A percentile compares a stretch with the other conserved stretches of the same genome.
Conservation (phyloP, 2,329 filamentous ascomycete species). For the Atkinsonella texensis region DNA sequence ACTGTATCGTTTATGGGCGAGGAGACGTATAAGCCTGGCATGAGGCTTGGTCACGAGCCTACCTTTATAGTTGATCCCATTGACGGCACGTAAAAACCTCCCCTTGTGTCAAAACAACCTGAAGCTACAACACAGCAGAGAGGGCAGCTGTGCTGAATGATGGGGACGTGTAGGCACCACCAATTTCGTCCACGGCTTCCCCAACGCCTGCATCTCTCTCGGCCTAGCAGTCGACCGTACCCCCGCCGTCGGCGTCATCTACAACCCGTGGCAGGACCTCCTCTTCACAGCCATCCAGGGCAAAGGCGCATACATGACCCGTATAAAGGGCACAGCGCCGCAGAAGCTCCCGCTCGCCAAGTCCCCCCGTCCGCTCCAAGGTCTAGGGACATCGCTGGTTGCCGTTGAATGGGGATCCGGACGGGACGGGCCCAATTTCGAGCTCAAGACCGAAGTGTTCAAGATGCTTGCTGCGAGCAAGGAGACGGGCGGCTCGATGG, state of each 20-base stretch:
- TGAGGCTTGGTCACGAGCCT: constrained; percentile 48
- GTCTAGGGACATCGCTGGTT: constrained; percentile 52
- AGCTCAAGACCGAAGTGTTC: constrained; percentile 57
- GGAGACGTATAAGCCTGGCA: constrained; percentile 62
- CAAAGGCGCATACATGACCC: constrained; percentile 49
- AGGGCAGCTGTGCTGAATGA: too few species aligned
- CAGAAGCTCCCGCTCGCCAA: constrained; percentile 27
- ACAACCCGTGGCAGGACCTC: constrained; percentile 62
- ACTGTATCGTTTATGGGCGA: constrained; percentile 57
- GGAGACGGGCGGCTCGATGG: constrained; percentile 60
- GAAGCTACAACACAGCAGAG: neutral
- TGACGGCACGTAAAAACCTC: constrained; percentile 38
- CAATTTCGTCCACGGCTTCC: constrained; percentile 70
- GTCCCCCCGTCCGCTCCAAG: constrained; percentile 42
- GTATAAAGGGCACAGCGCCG: constrained; percentile 27
- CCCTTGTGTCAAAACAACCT: neutral
- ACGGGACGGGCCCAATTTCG: constrained; percentile 58
- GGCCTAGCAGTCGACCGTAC: constrained; percentile 52
- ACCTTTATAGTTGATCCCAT: constrained; percentile 78
- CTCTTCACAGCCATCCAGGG: constrained; percentile 60
- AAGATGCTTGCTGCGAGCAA: constrained; percentile 43
- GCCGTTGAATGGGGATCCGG: constrained; percentile 64
- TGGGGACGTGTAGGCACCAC: constrained; percentile 38
- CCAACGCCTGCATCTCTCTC: constrained; percentile 64
- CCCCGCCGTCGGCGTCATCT: constrained; percentile 62